A percentile compares a stretch with the other conserved stretches of the same genome.
Evolutionary conservation across 1,284 basidiomycete genomes (phyloP).

Genomic region (Crucibulum parvulum): DNA sequence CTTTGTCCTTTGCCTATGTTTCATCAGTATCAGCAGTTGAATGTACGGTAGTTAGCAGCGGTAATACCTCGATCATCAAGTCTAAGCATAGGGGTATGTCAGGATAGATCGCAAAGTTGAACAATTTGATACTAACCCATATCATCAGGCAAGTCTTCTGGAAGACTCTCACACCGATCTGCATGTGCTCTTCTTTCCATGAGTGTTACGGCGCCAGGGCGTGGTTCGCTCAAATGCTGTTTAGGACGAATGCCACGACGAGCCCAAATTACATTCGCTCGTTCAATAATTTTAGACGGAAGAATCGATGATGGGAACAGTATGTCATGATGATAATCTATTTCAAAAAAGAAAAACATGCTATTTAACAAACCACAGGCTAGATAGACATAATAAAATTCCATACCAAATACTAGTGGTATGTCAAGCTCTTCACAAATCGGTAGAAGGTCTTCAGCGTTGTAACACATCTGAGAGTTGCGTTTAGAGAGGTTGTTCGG

Average conservation of each 20-base stretch:
- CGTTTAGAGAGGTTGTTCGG: background rate
- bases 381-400: background rate
- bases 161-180: conserved; percentile 76
- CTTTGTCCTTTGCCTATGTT: conserved; percentile 82
- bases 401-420: conserved; percentile 74
- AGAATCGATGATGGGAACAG: conserved; percentile 68
- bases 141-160: conserved; percentile 69
- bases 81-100: conserved; percentile 48
- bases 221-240: conserved; percentile 87
- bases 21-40: conserved; percentile 7
- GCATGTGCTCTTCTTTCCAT: conserved; percentile 90
- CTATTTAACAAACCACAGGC: background rate
- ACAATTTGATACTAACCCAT: conserved; percentile 52
- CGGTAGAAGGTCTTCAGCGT: conserved; percentile 84
- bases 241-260: conserved; percentile 83
- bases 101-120: conserved; percentile 1
- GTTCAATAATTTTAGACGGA: conserved; percentile 66
- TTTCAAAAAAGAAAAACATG: conserved; percentile 4
- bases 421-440: conserved; percentile 84
- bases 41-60: conserved; percentile 21
- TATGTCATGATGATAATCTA: conserved; percentile 83
- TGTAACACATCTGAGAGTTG: conserved; percentile 81
- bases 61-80: conserved; percentile 85
- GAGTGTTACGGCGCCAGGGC: conserved; percentile 75
- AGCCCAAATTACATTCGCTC: conserved; percentile 80